A percentile compares a stretch with the other conserved stretches of the same genome.
Conservation (phyloP, 345 rosid species). For the Murraya paniculata region DNA sequence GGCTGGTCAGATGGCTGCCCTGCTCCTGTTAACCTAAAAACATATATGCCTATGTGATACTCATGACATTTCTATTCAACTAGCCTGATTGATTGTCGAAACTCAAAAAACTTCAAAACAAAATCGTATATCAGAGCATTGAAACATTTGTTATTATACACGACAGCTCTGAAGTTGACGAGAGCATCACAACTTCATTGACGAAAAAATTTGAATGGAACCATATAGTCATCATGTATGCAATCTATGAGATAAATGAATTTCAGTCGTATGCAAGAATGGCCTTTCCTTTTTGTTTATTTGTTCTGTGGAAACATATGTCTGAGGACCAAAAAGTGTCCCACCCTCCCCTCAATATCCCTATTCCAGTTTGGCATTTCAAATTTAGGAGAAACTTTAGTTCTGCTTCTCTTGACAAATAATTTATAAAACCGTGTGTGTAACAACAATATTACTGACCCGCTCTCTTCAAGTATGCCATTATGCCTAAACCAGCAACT, state of each 20-base stretch:
- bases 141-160: constrained; percentile 1
- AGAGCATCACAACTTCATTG: background rate
- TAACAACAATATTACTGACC: constrained; percentile 32
- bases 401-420: background rate
- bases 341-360: background rate
- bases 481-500: constrained; percentile 77
- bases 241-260: background rate
- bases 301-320: background rate
- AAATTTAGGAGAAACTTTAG: constrained; percentile 4
- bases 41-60: background rate
- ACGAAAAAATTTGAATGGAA: constrained; percentile 5
- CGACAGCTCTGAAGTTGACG: background rate
- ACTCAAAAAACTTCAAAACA: background rate
- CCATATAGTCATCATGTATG: background rate
- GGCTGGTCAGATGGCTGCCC: background rate
- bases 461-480: constrained; percentile 73
- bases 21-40: background rate
- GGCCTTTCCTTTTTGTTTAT: constrained; percentile 9
- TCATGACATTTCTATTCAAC: background rate
- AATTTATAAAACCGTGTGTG: background rate
- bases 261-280: background rate
- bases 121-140: background rate
- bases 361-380: constrained; percentile 8
- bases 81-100: background rate
- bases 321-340: constrained; percentile 4